Evolutionary conservation across 1,284 basidiomycete genomes (phyloP).

Genomic region (Puccinia novopanici): DNA sequence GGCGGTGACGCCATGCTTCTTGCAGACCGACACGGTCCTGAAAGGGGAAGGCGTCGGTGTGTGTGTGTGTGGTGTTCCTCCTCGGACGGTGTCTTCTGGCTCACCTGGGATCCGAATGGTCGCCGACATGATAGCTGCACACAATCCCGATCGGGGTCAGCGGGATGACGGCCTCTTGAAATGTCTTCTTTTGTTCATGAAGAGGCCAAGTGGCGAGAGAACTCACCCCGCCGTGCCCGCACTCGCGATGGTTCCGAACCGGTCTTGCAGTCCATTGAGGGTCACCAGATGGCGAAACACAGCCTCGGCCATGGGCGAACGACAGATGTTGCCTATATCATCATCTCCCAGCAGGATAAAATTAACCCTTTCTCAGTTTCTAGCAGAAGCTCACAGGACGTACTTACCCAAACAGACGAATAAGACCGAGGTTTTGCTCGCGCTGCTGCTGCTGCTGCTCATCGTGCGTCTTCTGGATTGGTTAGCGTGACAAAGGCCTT

Average conservation of each 20-base stretch:
- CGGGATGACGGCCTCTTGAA: too few relatives aligned
- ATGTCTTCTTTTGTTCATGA: neutral
- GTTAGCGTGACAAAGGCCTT: too few relatives aligned
- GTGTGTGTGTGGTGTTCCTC: too few relatives aligned
- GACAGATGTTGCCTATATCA: conserved; percentile 57
- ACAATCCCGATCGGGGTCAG: too few relatives aligned
- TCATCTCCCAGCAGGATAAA: neutral
- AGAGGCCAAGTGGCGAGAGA: neutral
- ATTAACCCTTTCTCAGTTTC: too few relatives aligned
- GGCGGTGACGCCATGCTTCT: neutral
- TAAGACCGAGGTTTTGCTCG: conserved; percentile 11
- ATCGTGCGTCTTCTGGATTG: too few relatives aligned
- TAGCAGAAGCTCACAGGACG: too few relatives aligned
- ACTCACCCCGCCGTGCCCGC: conserved; percentile 29
- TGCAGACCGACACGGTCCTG: conserved; percentile 1
- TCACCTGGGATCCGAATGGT: conserved; percentile 17
- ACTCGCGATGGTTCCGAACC: conserved; percentile 16
- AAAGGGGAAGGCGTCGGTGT: neutral
- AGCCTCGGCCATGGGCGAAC: conserved; percentile 56
- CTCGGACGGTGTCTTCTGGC: too few relatives aligned
- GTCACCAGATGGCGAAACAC: conserved; percentile 4
- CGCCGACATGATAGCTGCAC: conserved; percentile 21
- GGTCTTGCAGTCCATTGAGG: neutral
- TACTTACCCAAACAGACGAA: conserved; percentile 28
- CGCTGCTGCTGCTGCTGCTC: too few relatives aligned